These are phyloP conservation scores for Plasmodium coatneyi DNA, from an alignment of 169 alveolate species.

Conservation along the genomic window DNA sequence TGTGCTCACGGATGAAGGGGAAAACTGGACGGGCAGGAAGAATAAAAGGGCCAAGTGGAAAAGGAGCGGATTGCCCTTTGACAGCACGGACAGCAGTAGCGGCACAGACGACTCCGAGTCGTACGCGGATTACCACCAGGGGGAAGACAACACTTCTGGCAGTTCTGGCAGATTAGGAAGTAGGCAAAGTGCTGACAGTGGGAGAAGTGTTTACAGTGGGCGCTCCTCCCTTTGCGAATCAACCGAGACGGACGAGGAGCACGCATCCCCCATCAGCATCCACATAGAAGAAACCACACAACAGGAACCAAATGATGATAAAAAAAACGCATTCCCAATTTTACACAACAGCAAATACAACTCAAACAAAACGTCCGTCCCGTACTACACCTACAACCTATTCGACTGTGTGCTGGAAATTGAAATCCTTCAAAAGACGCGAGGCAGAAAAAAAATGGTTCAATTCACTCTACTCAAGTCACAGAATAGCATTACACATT, in stretches of 20 bases:
- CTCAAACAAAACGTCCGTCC: constrained; percentile 9
- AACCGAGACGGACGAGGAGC: neutral
- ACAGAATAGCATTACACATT: constrained; percentile 9
- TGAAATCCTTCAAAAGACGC: constrained; percentile 6
- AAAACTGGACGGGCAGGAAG: neutral
- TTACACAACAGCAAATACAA: neutral
- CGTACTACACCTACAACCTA: constrained; percentile 4
- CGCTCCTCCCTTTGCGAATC: neutral
- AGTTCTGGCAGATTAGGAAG: neutral
- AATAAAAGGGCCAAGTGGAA: neutral
- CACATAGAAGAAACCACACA: neutral
- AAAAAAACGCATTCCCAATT: neutral
- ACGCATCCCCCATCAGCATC: neutral
- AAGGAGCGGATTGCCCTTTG: neutral
- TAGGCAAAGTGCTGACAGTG: neutral
- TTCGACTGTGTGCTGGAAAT: constrained; percentile 38
- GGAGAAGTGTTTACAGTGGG: neutral
- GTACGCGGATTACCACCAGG: neutral
- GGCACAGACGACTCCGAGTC: neutral
- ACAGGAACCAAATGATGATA: neutral
- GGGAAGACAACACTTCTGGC: neutral
- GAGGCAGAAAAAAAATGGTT: neutral
- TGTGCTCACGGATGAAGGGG: neutral
- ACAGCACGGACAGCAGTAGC: neutral
- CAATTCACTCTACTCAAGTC: constrained; percentile 47